phyloP scores from a whole-genome alignment of 75 land plant species.

The Pseudotsuga menziesii region DNA sequence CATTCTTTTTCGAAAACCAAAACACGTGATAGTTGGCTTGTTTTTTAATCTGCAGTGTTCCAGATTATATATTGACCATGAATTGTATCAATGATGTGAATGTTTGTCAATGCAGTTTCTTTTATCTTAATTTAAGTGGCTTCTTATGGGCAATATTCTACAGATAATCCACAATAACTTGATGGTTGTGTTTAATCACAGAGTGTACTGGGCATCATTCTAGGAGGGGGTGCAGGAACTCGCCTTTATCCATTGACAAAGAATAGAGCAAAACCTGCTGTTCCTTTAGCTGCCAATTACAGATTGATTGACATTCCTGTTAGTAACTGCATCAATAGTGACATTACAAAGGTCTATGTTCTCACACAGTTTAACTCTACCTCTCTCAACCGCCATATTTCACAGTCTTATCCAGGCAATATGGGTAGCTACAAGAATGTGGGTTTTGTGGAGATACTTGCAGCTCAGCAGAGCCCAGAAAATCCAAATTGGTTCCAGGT shows the following conservation, averaged over 20 bases:
- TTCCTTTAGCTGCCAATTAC: slow-evolving; percentile 81
- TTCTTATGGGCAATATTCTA: no score
- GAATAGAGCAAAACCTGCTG: slow-evolving; percentile 78
- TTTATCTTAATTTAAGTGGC: no score
- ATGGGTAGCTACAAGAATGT: slow-evolving; percentile 57
- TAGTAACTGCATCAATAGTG: slow-evolving; percentile 92
- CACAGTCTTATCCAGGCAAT: slow-evolving; percentile 59
- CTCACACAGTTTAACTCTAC: slow-evolving; percentile 90
- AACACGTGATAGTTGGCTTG: no score
- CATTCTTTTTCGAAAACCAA: no score
- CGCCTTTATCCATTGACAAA: slow-evolving; percentile 80
- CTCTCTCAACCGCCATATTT: slow-evolving; percentile 82
- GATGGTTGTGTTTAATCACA: slow-evolving; percentile 1
- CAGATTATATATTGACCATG: no score
- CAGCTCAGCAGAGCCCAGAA: slow-evolving; percentile 89
- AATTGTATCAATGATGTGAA: no score
- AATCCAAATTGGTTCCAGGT: slow-evolving; percentile 80
- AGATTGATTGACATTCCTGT: slow-evolving; percentile 78
- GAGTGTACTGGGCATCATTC: slow-evolving; percentile 68
- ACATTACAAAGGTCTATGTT: slow-evolving; percentile 80
- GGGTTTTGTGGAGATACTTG: slow-evolving; percentile 81
- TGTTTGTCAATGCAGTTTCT: no score
- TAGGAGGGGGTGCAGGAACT: slow-evolving; percentile 86
- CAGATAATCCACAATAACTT: no score
- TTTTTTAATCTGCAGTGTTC: no score